Base-by-base conservation (phyloP, 2,329 filamentous ascomycete genomes). In the Elsinoe batatas region DNA sequence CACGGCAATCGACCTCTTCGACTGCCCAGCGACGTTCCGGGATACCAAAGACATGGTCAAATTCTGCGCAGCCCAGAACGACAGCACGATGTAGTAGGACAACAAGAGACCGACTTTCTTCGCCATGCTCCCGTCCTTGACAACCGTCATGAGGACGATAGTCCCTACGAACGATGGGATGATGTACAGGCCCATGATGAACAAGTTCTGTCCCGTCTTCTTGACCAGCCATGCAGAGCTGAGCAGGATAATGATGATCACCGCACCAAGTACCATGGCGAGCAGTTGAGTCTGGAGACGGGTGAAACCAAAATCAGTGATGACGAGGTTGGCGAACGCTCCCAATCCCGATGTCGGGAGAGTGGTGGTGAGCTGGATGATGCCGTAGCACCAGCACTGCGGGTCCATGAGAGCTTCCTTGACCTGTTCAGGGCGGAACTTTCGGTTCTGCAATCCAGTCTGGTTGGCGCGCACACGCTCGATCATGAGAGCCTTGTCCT, bases 41-140 rank as follows among this genome's bases (percentile, higher is more conserved):
- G 80, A 81, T 56, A 87, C 76, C 73, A 88, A 77, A 12, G 82
- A 83, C 64, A 65, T 65, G 20, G 63, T 61, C 11, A 67, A 56
- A 53, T 61, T 63, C 38, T 66, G 63, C 0, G 84, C 84, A 0
- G 85, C 83, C 85, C 85, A 89, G 77, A 90, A 90, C 4, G 83
- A 87, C 15, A 88, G 76, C 0, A 82, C 84, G 59, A 89, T 84
- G 71, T 89, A 90, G 74, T 89, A 90, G 64, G 77, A 79, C 63
- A 89, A 79, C 12, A 89, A 71, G 0, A 90, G 75, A 5, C 85
- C 85, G 26, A 83, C 76, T 68, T 84, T 78, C 36, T 80, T 82
- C 7, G 77, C 68, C 35, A 75, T 74, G 42, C 73, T 79, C 10
- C 47, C 47, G 5, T 75, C 73, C 61, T 84, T 83, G 18, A 78